Evolutionary conservation across 1,284 basidiomycete genomes (phyloP).

Genomic region (Rhodotorula sp.): DNA sequence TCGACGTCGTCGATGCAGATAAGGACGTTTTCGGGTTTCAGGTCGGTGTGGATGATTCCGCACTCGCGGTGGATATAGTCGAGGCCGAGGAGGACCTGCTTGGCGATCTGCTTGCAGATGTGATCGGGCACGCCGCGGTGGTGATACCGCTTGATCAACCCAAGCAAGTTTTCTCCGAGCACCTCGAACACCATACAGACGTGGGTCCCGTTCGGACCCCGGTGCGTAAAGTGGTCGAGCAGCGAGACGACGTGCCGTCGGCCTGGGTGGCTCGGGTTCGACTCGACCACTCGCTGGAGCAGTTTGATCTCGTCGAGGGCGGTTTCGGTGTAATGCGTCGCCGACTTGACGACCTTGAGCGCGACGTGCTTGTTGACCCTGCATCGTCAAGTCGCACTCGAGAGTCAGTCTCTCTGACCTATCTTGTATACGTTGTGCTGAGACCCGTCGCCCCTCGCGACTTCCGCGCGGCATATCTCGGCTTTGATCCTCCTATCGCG

Average conservation of each 20-base stretch:
- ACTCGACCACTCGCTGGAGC: slow-evolving; percentile 87
- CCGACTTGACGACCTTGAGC: slow-evolving; percentile 98
- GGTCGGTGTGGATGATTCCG: slow-evolving; percentile 62
- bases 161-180: slow-evolving; percentile 94
- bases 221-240: slow-evolving; percentile 94
- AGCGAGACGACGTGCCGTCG: slow-evolving; percentile 88
- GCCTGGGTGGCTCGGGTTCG: slow-evolving; percentile 68
- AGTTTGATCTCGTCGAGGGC: slow-evolving; percentile 99
- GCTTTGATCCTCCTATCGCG: not conserved
- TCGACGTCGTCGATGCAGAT: slow-evolving; percentile 98
- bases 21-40: slow-evolving; percentile 97
- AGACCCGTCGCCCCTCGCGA: too few species aligned
- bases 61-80: slow-evolving; percentile 98
- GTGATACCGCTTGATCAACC: slow-evolving; percentile 92
- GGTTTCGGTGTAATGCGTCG: slow-evolving; percentile 94
- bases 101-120: slow-evolving; percentile 93
- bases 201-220: slow-evolving; percentile 93
- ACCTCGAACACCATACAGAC: slow-evolving; percentile 99
- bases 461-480: not conserved
- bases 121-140: slow-evolving; percentile 91
- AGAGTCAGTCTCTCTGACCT: not conserved
- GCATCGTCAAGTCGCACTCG: not conserved
- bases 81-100: slow-evolving; percentile 89
- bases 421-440: not conserved
- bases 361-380: slow-evolving; percentile 82